Evolutionary conservation across 768 basidiomycete genomes (phyloP).

Genomic region (Saitozyma sp.): DNA sequence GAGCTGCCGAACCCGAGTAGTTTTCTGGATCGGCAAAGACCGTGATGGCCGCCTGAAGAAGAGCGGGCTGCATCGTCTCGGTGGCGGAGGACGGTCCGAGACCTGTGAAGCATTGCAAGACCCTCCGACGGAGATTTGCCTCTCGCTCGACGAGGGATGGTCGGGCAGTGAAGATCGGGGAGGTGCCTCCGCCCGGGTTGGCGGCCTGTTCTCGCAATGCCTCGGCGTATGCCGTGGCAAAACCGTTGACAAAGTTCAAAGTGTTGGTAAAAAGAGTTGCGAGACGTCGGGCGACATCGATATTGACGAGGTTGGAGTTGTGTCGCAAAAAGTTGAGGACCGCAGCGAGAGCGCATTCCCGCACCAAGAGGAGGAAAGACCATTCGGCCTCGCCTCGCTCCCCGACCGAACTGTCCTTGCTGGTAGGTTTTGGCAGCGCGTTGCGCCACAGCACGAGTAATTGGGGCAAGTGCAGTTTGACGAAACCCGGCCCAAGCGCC

Average conservation of each 20-base stretch:
- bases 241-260: slow-evolving; percentile 82
- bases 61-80: slow-evolving; percentile 73
- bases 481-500: slow-evolving; percentile 89
- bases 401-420: slow-evolving; percentile 70
- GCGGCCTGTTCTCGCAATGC: slow-evolving; percentile 59
- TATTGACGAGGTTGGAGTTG: slow-evolving; percentile 72
- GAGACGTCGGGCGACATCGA: slow-evolving; percentile 87
- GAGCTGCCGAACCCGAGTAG: slow-evolving; percentile 65
- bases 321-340: slow-evolving; percentile 83
- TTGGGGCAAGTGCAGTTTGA: slow-evolving; percentile 88
- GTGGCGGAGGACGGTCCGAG: slow-evolving; percentile 77
- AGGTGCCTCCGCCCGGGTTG: slow-evolving; percentile 27
- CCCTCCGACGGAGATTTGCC: slow-evolving; percentile 74
- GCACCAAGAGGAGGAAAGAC: slow-evolving; percentile 84
- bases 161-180: slow-evolving; percentile 30
- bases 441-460: slow-evolving; percentile 95
- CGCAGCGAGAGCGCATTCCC: slow-evolving; percentile 85
- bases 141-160: slow-evolving; percentile 75
- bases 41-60: slow-evolving; percentile 77
- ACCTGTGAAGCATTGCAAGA: slow-evolving; percentile 84
- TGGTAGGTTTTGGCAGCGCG: slow-evolving; percentile 89
- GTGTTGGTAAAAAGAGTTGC: slow-evolving; percentile 84
- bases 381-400: slow-evolving; percentile 76
- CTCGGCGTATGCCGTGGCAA: slow-evolving; percentile 68
- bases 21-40: slow-evolving; percentile 88